These are phyloP conservation scores for Colletotrichum sp. DNA, from an alignment of 2,329 filamentous ascomycete genomes.

Conservation along the genomic window DNA sequence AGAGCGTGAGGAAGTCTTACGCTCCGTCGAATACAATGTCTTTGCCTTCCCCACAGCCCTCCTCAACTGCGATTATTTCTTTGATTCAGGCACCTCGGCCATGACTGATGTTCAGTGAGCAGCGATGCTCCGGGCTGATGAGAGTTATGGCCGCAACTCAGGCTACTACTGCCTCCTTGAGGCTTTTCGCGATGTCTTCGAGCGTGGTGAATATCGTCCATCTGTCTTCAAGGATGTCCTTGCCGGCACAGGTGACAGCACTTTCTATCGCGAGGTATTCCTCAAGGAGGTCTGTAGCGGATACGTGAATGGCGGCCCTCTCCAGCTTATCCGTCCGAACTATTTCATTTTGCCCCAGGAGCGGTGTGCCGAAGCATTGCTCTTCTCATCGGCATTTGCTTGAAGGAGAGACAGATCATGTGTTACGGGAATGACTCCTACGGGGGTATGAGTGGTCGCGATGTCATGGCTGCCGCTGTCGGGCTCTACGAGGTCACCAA, in stretches of 20 bases:
- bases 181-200: slow-evolving; percentile 27
- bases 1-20: slow-evolving; percentile 2
- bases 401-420: neutral
- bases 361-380: slow-evolving; percentile 25
- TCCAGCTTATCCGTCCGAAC: neutral
- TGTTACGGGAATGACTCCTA: neutral
- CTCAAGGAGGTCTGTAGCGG: neutral
- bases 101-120: slow-evolving; percentile 32
- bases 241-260: neutral
- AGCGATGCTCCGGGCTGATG: slow-evolving; percentile 28
- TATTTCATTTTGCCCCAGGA: slow-evolving; percentile 29
- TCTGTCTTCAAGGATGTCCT: neutral
- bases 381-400: slow-evolving; percentile 18
- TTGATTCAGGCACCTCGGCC: slow-evolving; percentile 29
- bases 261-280: neutral
- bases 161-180: slow-evolving; percentile 30
- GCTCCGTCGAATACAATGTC: slow-evolving; percentile 4
- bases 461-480: neutral
- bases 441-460: neutral
- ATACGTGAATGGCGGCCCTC: neutral
- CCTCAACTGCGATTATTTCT: slow-evolving; percentile 28
- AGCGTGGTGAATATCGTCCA: slow-evolving; percentile 14
- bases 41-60: slow-evolving; percentile 25
- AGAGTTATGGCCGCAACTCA: slow-evolving; percentile 29
- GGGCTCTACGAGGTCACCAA: neutral